Evolutionary conservation across 768 basidiomycete species (phyloP).

Genomic region (Hygrocybe punicea): DNA sequence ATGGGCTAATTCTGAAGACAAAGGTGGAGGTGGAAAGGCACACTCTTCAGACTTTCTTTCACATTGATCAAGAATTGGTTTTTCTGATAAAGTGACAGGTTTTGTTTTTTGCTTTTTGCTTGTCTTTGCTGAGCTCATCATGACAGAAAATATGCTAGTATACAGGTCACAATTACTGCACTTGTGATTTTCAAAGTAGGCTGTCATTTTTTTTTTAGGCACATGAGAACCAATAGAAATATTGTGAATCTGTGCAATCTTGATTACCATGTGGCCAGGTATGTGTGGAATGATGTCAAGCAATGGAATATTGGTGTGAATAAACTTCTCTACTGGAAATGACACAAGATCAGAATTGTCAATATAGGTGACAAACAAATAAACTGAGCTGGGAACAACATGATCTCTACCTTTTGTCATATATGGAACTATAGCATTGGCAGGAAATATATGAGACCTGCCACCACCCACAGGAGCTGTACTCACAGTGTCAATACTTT

Average conservation of each 20-base stretch:
- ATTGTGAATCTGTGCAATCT: not conserved
- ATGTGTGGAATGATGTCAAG: not conserved
- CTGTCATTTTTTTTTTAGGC: not conserved
- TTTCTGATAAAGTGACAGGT: not conserved
- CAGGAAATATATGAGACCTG: not conserved
- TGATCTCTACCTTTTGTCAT: not conserved
- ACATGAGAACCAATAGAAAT: not conserved
- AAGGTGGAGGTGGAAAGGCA: constrained; percentile 3
- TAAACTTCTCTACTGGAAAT: not conserved
- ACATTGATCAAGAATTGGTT: not conserved
- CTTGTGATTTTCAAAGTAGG: not conserved
- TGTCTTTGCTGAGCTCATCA: not conserved
- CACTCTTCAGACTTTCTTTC: not conserved
- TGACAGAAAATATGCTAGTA: not conserved
- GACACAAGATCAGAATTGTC: not conserved
- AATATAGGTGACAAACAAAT: constrained; percentile 1
- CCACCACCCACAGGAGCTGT: not conserved
- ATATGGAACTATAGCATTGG: not conserved
- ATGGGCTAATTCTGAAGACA: not conserved
- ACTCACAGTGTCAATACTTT: too few species aligned
- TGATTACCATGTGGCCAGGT: not conserved
- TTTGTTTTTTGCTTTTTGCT: not conserved
- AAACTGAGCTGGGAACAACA: not conserved
- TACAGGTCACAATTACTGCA: not conserved
- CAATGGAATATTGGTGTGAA: not conserved